These are phyloP conservation scores for Paracoccidioides lutzii DNA, from an alignment of 2,329 filamentous ascomycete species.

Conservation along the genomic window DNA sequence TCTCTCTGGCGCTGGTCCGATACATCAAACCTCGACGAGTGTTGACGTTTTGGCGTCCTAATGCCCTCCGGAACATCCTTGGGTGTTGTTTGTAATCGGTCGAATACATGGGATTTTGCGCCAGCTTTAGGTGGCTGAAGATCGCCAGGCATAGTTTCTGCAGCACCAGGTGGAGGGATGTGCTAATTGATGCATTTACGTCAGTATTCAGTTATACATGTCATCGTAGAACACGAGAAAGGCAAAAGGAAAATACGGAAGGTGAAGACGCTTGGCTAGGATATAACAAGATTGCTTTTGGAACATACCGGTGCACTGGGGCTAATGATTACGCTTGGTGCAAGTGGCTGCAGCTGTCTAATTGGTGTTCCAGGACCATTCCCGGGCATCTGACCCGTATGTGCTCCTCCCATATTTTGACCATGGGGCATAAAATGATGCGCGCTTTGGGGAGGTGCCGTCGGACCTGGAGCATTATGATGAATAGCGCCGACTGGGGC, in stretches of 20 bases:
- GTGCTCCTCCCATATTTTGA: conserved; percentile 16
- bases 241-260: too few relatives aligned
- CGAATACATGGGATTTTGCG: conserved; percentile 77
- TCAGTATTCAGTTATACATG: background rate
- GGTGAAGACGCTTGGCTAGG: background rate
- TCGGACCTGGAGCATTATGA: conserved; percentile 16
- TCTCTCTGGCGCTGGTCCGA: conserved; percentile 81
- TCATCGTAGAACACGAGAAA: background rate
- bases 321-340: conserved; percentile 86
- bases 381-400: conserved; percentile 24
- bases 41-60: conserved; percentile 87
- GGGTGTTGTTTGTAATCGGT: conserved; percentile 80
- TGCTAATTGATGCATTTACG: conserved; percentile 47
- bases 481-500: conserved; percentile 15
- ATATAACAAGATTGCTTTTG: background rate
- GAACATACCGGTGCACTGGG: conserved; percentile 74
- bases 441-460: conserved; percentile 19
- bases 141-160: conserved; percentile 97
- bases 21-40: conserved; percentile 95
- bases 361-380: conserved; percentile 49
- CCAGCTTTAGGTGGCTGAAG: conserved; percentile 86
- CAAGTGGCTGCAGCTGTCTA: conserved; percentile 49
- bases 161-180: conserved; percentile 77
- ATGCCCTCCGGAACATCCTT: conserved; percentile 95
- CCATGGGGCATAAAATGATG: conserved; percentile 29